Base-by-base conservation (phyloP, 202 grass and related monocot genomes). In the Miscanthus sacchariflorus region DNA sequence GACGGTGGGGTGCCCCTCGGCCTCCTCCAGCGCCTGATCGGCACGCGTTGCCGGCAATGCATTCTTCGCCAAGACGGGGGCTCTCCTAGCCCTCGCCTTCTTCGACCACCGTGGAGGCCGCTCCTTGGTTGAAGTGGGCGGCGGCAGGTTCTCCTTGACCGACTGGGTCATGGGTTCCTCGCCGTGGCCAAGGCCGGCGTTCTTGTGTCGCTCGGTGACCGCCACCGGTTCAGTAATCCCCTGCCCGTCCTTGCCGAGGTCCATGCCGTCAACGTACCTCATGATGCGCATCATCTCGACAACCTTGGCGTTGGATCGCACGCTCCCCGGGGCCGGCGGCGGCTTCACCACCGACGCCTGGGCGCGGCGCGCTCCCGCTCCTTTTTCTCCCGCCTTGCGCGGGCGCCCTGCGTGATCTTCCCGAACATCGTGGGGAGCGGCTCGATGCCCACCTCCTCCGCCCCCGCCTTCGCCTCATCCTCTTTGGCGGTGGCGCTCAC, bases 221-320 rank as follows among this genome's bases (percentile, higher is more conserved):
- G 92, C 88, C 21, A 95, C 18, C 3, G 93, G 91, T 1, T 71
- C 81, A 0, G 85, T 71, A 33, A 86, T 98, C 24, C 95, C 93
- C 65, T 93, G 91, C 52, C 81, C 67, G 63, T 98, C 85, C 85
- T 98, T 98, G 58, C 91, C 88, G 17, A 98, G 91, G 18, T 93
- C 95, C 76, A 52, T 74, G 7, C 95, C 90, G 9, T 61, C 33
- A 80, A 85, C 80, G 87, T 92, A 95, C 65, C 90, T 91, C 93
- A 91, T 92, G 78, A 56, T 83, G 5, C 64, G 56, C 88, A 95
- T 87, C 42, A 93, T 68, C 65, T 92, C 90, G 19, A 91, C 78
- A 78, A 94, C 95, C 65, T 87, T 95, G 9, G 66, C 76, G 75
- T 98, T 91, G 18, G 68, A 50, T 27, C 84, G 84, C 19, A 95